These are phyloP conservation scores for Wickerhamiella sorbophila DNA, from an alignment of 805 yeast genomes.

Conservation along the genomic window DNA sequence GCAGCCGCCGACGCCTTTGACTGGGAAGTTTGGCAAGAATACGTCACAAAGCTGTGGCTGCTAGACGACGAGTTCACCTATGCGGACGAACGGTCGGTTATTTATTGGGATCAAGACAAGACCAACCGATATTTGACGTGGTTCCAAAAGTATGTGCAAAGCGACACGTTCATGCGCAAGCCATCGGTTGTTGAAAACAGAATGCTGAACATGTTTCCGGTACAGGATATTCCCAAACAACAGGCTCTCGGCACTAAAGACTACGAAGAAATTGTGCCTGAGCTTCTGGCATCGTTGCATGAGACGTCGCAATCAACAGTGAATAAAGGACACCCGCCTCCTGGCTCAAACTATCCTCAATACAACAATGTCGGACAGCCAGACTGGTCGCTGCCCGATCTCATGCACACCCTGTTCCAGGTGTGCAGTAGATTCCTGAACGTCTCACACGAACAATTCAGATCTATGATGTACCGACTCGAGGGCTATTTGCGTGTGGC, in stretches of 20 bases:
- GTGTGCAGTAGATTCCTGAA: constrained; percentile 2
- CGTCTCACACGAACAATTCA: background rate
- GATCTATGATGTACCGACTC: background rate
- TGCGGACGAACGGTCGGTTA: constrained; percentile 26
- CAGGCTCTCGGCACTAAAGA: background rate
- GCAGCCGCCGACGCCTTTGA: constrained; percentile 14
- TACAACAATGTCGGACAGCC: background rate
- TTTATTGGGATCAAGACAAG: constrained; percentile 35
- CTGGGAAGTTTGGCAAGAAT: constrained; percentile 25
- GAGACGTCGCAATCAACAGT: background rate
- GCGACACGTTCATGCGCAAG: background rate
- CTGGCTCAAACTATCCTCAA: constrained; percentile 6
- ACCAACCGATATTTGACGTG: constrained; percentile 3
- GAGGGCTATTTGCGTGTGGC: constrained; percentile 1
- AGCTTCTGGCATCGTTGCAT: background rate
- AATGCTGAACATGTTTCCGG: constrained; percentile 17
- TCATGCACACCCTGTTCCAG: constrained; percentile 3
- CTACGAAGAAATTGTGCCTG: background rate
- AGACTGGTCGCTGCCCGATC: constrained; percentile 9
- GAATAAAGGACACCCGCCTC: background rate
- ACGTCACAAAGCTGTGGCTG: constrained; percentile 20
- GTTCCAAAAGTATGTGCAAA: background rate
- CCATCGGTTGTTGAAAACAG: constrained; percentile 7
- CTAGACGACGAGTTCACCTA: constrained; percentile 16
- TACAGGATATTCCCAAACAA: background rate